These are phyloP conservation scores for Paramecium biaurelia DNA, from an alignment of 73 alveolate genomes.

Conservation along the genomic window DNA sequence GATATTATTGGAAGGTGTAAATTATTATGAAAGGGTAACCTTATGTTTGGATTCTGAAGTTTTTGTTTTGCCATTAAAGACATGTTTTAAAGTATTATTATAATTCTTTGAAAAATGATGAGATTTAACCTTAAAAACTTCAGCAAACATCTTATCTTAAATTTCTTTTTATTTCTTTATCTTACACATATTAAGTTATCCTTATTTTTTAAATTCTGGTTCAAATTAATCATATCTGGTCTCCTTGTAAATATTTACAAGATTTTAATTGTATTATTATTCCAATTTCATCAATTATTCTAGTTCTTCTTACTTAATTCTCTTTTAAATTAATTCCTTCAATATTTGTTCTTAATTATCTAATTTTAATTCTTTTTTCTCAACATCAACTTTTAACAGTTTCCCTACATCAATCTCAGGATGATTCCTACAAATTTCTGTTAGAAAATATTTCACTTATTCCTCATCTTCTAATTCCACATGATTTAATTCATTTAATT, in stretches of 20 bases:
- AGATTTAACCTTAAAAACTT: background rate
- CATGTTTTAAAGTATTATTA: background rate
- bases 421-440: background rate
- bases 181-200: background rate
- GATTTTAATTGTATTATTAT: background rate
- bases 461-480: constrained; percentile 6
- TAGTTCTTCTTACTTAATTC: background rate
- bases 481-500: constrained; percentile 3
- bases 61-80: background rate
- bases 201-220: constrained; percentile 5
- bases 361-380: background rate
- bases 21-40: background rate
- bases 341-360: background rate
- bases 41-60: background rate
- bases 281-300: background rate
- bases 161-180: background rate
- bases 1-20: background rate
- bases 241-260: background rate
- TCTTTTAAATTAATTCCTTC: background rate
- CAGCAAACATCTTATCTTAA: constrained; percentile 1
- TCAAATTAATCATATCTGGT: constrained; percentile 18
- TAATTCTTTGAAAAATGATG: background rate
- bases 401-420: background rate
- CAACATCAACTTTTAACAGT: background rate
- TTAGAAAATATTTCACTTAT: background rate